A percentile compares a stretch with the other conserved stretches of the same genome.
Conservation (phyloP, 164 flowering plant species). For the Chimonanthus salicifolius region DNA sequence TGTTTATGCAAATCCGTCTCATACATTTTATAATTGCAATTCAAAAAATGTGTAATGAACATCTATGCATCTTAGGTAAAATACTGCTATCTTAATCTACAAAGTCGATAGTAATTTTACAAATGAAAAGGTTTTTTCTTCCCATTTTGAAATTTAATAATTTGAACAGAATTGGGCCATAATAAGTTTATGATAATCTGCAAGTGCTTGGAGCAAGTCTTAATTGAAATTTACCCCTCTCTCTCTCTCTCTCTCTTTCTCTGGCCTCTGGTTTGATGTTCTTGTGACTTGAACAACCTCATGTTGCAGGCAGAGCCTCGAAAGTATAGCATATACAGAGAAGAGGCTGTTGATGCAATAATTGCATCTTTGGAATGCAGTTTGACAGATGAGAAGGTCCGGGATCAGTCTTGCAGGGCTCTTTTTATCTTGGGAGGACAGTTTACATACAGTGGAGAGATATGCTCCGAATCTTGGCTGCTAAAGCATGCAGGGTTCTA, state of each 20-base stretch:
- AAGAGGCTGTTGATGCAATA: conserved; percentile 68
- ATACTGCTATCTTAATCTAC: too few species aligned
- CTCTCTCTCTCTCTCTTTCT: too few species aligned
- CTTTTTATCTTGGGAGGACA: conserved; percentile 52
- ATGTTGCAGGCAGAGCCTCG: conserved; percentile 42
- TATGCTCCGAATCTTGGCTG: conserved; percentile 38
- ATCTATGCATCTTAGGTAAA: too few species aligned
- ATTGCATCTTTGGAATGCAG: conserved; percentile 41
- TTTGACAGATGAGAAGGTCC: conserved; percentile 39
- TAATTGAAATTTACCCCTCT: neutral
- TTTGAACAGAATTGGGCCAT: neutral
- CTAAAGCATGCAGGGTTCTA: conserved; percentile 41
- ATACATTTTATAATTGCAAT: too few species aligned
- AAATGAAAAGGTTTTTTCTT: too few species aligned
- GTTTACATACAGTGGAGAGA: conserved; percentile 42
- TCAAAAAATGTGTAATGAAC: too few species aligned
- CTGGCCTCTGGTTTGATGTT: neutral
- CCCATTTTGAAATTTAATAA: neutral
- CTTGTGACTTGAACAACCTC: neutral
- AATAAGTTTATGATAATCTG: neutral
- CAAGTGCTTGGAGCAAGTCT: too few species aligned
- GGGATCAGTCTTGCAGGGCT: conserved; percentile 46
- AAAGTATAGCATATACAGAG: conserved; percentile 42
- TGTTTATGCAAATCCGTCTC: too few species aligned
- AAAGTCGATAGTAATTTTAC: too few species aligned